phyloP scores from a whole-genome alignment of 495 filamentous ascomycete species.

The Penicillium desertorum region DNA sequence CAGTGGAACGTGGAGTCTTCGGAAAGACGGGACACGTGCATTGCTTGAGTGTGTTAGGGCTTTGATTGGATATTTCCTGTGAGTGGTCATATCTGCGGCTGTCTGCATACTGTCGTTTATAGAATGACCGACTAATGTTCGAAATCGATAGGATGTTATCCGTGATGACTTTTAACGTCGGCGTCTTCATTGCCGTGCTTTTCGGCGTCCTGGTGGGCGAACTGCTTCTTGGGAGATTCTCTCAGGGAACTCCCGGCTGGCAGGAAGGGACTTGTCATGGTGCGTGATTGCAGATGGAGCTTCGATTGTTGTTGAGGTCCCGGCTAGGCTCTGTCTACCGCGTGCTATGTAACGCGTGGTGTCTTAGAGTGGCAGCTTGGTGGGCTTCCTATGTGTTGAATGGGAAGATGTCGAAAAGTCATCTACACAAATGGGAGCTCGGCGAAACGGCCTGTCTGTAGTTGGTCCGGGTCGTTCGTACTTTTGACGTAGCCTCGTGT shows the following conservation, averaged over 20 bases:
- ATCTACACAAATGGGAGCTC: no score
- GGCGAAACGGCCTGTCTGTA: no score
- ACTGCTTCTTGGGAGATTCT: constrained; percentile 15
- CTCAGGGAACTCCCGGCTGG: constrained; percentile 11
- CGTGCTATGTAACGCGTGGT: neutral
- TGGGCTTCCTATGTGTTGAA: neutral
- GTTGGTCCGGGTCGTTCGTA: no score
- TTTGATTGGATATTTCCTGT: constrained; percentile 21
- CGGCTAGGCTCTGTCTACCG: neutral
- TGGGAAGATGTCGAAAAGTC: neutral
- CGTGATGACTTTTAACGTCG: constrained; percentile 27
- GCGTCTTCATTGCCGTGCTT: constrained; percentile 18
- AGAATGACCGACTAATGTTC: neutral
- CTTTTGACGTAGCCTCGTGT: no score
- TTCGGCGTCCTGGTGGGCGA: constrained; percentile 19
- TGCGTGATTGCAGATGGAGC: neutral
- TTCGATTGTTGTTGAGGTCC: neutral
- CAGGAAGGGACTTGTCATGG: constrained; percentile 17
- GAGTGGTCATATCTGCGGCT: constrained; percentile 2
- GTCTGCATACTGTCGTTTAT: neutral
- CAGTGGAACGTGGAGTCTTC: constrained; percentile 13
- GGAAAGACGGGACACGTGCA: constrained; percentile 9
- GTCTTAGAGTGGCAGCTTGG: neutral
- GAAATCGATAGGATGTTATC: constrained; percentile 17
- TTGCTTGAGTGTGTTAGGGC: constrained; percentile 16